These are phyloP conservation scores for Malus domestica DNA, from an alignment of 306 rosid species.

Conservation along the genomic window ASM211411v1 NC_041797.1:20805001-20805500, in stretches of 20 bases:
- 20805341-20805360: not conserved
- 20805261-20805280: not conserved
- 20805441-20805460: constrained; percentile 36
- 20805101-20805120: not conserved
- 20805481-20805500: constrained; percentile 23
- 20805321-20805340: not conserved
- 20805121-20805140: constrained; percentile 17
- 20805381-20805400: not conserved
- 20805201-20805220: constrained; percentile 21
- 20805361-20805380: not conserved
- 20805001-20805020: not conserved
- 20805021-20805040: not conserved
- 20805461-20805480: not conserved
- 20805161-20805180: not conserved
- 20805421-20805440: constrained; percentile 36
- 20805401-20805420: constrained; percentile 25
- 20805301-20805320: not conserved
- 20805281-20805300: not conserved
- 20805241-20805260: not conserved
- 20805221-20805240: constrained; percentile 8
- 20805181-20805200: constrained; percentile 11
- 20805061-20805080: not conserved
- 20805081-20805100: not conserved
- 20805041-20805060: no score
- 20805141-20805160: constrained; percentile 4